Conservation (phyloP, 768 basidiomycete genomes). For the Tricholomella constricta region DNA sequence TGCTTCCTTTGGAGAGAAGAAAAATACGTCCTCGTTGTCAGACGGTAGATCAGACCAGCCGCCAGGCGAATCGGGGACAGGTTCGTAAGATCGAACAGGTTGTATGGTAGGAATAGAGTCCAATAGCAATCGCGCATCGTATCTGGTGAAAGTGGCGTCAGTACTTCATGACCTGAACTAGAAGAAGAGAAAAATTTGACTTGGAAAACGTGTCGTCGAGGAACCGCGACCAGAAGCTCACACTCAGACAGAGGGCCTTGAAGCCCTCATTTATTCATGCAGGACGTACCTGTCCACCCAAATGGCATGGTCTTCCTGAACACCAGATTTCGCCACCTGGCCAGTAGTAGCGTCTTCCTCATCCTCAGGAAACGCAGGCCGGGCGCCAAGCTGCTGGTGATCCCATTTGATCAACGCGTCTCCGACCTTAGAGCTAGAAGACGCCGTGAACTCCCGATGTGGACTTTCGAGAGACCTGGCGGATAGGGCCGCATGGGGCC, state of each 20-base stretch:
- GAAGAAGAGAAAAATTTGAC: slow-evolving; percentile 26
- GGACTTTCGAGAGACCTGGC: slow-evolving; percentile 38
- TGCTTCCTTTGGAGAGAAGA: slow-evolving; percentile 66
- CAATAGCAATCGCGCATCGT: slow-evolving; percentile 77
- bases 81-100: slow-evolving; percentile 2
- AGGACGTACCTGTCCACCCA: slow-evolving; percentile 86
- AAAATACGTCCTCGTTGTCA: slow-evolving; percentile 84
- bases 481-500: slow-evolving; percentile 43
- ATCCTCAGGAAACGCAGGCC: slow-evolving; percentile 18
- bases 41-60: slow-evolving; percentile 89
- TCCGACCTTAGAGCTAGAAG: slow-evolving; percentile 25
- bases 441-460: not conserved
- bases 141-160: slow-evolving; percentile 48
- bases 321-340: slow-evolving; percentile 8
- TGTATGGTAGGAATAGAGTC: slow-evolving; percentile 42
- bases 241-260: slow-evolving; percentile 3
- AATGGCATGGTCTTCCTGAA: slow-evolving; percentile 31
- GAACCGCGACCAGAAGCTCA: not conserved
- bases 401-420: slow-evolving; percentile 38
- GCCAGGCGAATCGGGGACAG: slow-evolving; percentile 43
- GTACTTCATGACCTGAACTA: slow-evolving; percentile 8
- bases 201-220: slow-evolving; percentile 9
- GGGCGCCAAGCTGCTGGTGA: slow-evolving; percentile 1
- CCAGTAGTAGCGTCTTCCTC: slow-evolving; percentile 22
- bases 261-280: slow-evolving; percentile 8